A percentile compares a stretch with the other conserved stretches of the same genome.
phyloP scores from a whole-genome alignment of 495 filamentous ascomycete genomes.

The Talaromyces ruber region DNA sequence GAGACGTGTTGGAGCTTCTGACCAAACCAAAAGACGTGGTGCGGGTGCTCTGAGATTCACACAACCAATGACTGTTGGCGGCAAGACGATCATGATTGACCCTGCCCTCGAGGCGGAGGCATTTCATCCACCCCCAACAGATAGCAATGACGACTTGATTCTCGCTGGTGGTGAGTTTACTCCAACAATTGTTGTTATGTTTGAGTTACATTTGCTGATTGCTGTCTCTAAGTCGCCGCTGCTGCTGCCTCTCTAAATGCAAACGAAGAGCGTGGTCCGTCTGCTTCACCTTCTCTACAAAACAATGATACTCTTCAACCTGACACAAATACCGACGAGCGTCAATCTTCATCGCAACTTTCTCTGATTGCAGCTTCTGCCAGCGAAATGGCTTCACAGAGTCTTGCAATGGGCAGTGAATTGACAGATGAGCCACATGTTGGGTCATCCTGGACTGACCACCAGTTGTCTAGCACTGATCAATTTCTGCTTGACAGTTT shows the following conservation, averaged over 20 bases:
- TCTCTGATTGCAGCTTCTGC: constrained; percentile 43
- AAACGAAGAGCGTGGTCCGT: constrained; percentile 22
- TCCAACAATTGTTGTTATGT: background rate
- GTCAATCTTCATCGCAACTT: constrained; percentile 34
- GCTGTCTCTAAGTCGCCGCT: background rate
- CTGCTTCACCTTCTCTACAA: constrained; percentile 29
- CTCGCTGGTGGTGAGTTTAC: constrained; percentile 4
- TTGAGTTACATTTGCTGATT: background rate
- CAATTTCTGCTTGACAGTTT: constrained; percentile 39
- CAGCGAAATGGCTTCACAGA: constrained; percentile 40
- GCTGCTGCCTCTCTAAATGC: constrained; percentile 19
- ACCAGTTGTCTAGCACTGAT: constrained; percentile 33
- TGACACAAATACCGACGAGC: constrained; percentile 26
- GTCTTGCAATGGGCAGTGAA: constrained; percentile 31
- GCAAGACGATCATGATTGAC: constrained; percentile 40
- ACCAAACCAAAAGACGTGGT: constrained; percentile 30
- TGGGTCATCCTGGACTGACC: constrained; percentile 24
- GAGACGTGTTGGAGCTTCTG: constrained; percentile 51
- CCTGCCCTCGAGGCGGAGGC: constrained; percentile 38
- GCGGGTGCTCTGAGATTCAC: constrained; percentile 21
- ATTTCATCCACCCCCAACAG: constrained; percentile 22
- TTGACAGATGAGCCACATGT: constrained; percentile 26
- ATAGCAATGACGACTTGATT: background rate
- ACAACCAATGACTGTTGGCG: constrained; percentile 38
- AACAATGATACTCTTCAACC: constrained; percentile 30